phyloP scores from a whole-genome alignment of 1,284 basidiomycete genomes.

The Agaricales sp. region DNA sequence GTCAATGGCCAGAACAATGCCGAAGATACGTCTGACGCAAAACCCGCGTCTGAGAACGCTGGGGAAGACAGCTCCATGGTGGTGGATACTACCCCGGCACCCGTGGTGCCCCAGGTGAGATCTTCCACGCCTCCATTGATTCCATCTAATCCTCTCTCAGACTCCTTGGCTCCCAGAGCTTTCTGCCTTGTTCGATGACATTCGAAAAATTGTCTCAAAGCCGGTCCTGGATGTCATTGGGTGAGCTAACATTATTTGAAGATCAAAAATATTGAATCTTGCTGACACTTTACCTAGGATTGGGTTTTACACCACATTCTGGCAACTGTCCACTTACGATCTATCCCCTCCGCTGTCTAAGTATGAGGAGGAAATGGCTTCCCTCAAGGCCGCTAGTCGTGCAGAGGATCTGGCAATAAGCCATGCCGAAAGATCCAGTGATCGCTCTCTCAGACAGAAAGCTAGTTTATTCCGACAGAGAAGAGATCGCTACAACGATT shows the following conservation, averaged over 20 bases:
- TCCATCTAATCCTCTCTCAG: neutral
- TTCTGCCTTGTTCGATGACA: slow-evolving; percentile 55
- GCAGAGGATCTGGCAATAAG: slow-evolving; percentile 50
- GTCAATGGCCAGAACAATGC: slow-evolving; percentile 21
- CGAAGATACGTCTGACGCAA: slow-evolving; percentile 16
- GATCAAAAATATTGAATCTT: slow-evolving; percentile 3
- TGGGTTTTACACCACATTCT: slow-evolving; percentile 89
- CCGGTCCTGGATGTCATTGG: slow-evolving; percentile 60
- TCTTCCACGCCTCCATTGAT: neutral
- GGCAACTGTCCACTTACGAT: slow-evolving; percentile 89
- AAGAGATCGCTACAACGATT: slow-evolving; percentile 52
- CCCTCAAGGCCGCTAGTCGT: slow-evolving; percentile 46
- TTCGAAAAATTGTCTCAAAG: slow-evolving; percentile 56
- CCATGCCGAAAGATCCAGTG: slow-evolving; percentile 54
- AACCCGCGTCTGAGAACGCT: slow-evolving; percentile 12
- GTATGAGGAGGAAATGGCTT: slow-evolving; percentile 60
- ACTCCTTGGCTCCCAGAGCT: slow-evolving; percentile 69
- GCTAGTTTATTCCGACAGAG: slow-evolving; percentile 47
- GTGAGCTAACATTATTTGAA: slow-evolving; percentile 28
- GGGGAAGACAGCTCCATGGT: slow-evolving; percentile 48
- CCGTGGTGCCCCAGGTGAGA: slow-evolving; percentile 14
- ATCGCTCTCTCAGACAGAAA: slow-evolving; percentile 42
- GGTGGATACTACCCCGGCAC: slow-evolving; percentile 20
- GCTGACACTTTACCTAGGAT: slow-evolving; percentile 36
- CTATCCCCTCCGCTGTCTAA: slow-evolving; percentile 59